Conservation (phyloP, 257 asterid genomes). For the Solanum megistacrolobum region DNA sequence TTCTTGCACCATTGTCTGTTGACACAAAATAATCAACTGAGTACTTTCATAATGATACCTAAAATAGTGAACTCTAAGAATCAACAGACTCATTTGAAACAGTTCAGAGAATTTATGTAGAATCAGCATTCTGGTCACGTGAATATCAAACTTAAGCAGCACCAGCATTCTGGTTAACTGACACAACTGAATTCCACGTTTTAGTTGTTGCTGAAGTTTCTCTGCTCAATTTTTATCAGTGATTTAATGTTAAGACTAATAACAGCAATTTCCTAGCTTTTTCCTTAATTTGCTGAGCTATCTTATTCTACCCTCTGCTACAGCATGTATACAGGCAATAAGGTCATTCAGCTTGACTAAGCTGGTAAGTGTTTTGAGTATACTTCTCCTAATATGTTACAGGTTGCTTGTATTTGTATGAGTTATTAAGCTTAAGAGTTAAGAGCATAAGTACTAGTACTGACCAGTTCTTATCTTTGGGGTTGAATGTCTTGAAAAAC, state of each 20-base stretch:
- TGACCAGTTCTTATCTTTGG: neutral
- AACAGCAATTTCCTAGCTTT: neutral
- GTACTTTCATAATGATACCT: neutral
- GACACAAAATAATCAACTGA: slow-evolving; percentile 10
- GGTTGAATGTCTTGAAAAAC: neutral
- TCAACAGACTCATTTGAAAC: neutral
- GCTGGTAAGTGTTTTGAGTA: neutral
- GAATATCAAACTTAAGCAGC: neutral
- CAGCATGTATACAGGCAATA: neutral
- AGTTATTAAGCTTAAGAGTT: neutral
- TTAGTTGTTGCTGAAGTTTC: neutral
- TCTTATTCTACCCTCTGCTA: neutral
- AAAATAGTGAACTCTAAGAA: neutral
- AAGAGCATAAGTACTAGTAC: neutral
- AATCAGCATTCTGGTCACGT: neutral
- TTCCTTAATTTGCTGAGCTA: neutral
- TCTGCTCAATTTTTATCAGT: neutral
- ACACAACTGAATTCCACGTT: neutral
- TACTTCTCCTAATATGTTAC: neutral
- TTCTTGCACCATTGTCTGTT: slow-evolving; percentile 77
- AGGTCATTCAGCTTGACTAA: neutral
- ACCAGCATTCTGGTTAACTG: neutral
- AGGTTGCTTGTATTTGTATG: neutral
- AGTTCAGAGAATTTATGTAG: neutral
- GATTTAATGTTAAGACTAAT: neutral